Evolutionary conservation across 106 monocot genomes (phyloP).

Genomic region (Iris macrosiphon): DNA sequence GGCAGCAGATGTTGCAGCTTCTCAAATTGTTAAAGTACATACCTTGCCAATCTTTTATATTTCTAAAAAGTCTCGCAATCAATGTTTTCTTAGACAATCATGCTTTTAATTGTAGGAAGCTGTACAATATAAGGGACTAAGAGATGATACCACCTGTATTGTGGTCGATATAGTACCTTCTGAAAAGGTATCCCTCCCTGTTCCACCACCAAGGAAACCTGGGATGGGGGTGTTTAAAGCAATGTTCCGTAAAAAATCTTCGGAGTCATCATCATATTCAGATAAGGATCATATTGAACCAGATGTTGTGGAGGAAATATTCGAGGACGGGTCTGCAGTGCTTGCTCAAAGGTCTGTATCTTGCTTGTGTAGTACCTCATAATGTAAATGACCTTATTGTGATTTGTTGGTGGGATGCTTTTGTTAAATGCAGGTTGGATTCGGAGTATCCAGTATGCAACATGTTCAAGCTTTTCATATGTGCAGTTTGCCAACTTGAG

Average conservation of each 20-base stretch:
- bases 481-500: slow-evolving; percentile 75
- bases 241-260: slow-evolving; percentile 39
- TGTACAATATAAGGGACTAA: slow-evolving; percentile 54
- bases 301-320: slow-evolving; percentile 68
- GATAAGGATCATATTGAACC: slow-evolving; percentile 39
- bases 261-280: slow-evolving; percentile 28
- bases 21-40: slow-evolving; percentile 77
- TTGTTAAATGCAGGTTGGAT: slow-evolving; percentile 47
- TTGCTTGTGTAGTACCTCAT: too few relatives aligned
- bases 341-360: slow-evolving; percentile 48
- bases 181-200: slow-evolving; percentile 50
- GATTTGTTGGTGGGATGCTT: too few relatives aligned
- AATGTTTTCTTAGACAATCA: neutral
- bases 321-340: slow-evolving; percentile 73
- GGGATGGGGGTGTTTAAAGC: slow-evolving; percentile 48
- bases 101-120: slow-evolving; percentile 44
- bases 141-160: slow-evolving; percentile 88
- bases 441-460: slow-evolving; percentile 45
- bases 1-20: slow-evolving; percentile 53
- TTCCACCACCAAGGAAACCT: slow-evolving; percentile 35
- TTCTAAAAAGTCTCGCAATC: too few relatives aligned
- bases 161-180: slow-evolving; percentile 86
- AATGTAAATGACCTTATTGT: slow-evolving; percentile 16
- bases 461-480: slow-evolving; percentile 65
- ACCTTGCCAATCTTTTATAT: too few relatives aligned